phyloP scores from a whole-genome alignment of 208 protist genomes.

The Leishmania arabica region DNA sequence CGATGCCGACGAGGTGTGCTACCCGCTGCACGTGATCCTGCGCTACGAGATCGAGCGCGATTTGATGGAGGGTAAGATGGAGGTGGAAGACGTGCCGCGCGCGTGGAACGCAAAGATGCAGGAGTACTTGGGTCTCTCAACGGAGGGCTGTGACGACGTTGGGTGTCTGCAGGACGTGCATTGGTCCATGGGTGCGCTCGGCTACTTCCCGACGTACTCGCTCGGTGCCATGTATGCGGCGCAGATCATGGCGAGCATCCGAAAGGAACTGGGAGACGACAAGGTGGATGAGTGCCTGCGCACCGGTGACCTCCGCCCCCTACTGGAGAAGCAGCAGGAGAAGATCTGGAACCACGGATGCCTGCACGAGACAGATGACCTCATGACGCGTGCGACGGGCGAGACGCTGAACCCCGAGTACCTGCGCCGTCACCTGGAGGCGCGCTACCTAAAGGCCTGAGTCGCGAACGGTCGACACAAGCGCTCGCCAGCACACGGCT shows the following conservation, averaged over 20 bases:
- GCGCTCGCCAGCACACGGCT: background rate
- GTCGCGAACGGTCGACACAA: background rate
- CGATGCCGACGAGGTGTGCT: constrained; percentile 89
- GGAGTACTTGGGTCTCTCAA: constrained; percentile 80
- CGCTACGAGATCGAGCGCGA: constrained; percentile 90
- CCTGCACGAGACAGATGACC: constrained; percentile 65
- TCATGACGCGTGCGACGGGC: constrained; percentile 73
- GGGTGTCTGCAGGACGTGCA: constrained; percentile 92
- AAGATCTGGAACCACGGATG: constrained; percentile 74
- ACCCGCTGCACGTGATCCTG: constrained; percentile 90
- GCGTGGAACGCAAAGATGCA: constrained; percentile 91
- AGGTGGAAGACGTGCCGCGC: constrained; percentile 76
- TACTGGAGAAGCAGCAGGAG: constrained; percentile 67
- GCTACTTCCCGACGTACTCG: constrained; percentile 91
- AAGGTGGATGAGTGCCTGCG: constrained; percentile 54
- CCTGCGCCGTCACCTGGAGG: constrained; percentile 77
- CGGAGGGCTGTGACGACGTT: constrained; percentile 64
- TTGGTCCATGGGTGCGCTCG: constrained; percentile 74
- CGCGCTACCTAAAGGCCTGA: constrained; percentile 58
- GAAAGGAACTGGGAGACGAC: constrained; percentile 63
- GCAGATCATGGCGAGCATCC: constrained; percentile 77
- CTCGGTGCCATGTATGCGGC: constrained; percentile 86
- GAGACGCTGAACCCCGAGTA: constrained; percentile 79
- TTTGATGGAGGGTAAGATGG: constrained; percentile 79
- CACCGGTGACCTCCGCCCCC: constrained; percentile 53